phyloP scores from a whole-genome alignment of 2,329 filamentous ascomycete genomes.

The Drechslerella coelobrocha region DNA sequence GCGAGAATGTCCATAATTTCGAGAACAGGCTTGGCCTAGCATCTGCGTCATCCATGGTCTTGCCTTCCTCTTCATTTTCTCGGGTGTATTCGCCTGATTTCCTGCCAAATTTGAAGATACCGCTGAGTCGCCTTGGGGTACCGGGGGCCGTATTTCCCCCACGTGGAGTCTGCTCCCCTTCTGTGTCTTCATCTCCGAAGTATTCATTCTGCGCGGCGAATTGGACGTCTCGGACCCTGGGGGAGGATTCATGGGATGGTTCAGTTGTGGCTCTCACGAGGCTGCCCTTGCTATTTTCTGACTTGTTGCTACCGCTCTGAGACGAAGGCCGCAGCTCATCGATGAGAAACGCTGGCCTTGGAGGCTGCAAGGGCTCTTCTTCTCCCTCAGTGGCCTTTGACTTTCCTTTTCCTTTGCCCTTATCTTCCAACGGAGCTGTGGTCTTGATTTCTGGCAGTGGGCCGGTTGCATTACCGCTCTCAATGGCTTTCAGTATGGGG shows the following conservation, averaged over 20 bases:
- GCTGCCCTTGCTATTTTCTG: slow-evolving; percentile 13
- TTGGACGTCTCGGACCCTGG: slow-evolving; percentile 39
- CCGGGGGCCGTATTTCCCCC: slow-evolving; percentile 41
- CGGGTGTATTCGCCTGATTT: slow-evolving; percentile 52
- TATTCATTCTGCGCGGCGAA: slow-evolving; percentile 45
- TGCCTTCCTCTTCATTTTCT: slow-evolving; percentile 53
- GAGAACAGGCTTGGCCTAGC: slow-evolving; percentile 53
- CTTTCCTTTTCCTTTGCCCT: slow-evolving; percentile 39
- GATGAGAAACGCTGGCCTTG: slow-evolving; percentile 39
- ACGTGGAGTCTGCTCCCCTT: slow-evolving; percentile 40
- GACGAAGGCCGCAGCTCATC: slow-evolving; percentile 31
- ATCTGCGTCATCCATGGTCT: slow-evolving; percentile 52
- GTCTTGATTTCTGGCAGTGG: slow-evolving; percentile 7
- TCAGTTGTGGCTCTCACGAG: slow-evolving; percentile 13
- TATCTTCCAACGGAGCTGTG: slow-evolving; percentile 13
- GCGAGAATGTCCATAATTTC: slow-evolving; percentile 52
- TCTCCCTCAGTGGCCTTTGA: background rate
- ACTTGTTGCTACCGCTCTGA: slow-evolving; percentile 5
- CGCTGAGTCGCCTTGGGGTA: slow-evolving; percentile 38
- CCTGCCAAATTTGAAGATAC: slow-evolving; percentile 42
- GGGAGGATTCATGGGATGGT: slow-evolving; percentile 14
- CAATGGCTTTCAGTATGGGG: slow-evolving; percentile 38
- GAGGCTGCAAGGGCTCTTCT: slow-evolving; percentile 42
- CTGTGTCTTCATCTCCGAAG: slow-evolving; percentile 47
- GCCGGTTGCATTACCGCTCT: slow-evolving; percentile 2